Evolutionary conservation across 208 protist genomes (phyloP), one percentile per base, ranked within the genome.

Genomic region (Porcisia hertigi): DNA sequence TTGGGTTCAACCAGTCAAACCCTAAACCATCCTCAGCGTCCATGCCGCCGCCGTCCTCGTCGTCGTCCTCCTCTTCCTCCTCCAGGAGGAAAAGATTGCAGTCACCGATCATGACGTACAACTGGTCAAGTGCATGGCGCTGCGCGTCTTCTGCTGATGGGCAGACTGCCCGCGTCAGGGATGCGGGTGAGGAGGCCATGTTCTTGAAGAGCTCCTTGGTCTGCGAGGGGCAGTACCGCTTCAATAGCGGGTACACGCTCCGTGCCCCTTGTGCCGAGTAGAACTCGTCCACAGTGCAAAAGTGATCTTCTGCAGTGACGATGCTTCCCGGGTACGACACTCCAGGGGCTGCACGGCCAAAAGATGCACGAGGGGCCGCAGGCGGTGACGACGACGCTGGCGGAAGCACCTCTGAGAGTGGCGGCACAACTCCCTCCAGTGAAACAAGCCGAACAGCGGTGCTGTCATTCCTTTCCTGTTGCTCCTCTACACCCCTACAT

Each of bases 61-160:
- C 75, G 1, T 73, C 54, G 25, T 64, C 82, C 1, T 79, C 80
- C 7, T 69, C 60, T 1, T 76, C 63, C n/a, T 87, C 84, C 55
- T 78, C 82, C 39, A 93, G 79, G 43, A 96, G 55, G 65, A 98
- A 98, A 14, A 96, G 74, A 79, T 98, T 98, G 85, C 94, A 96
- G 77, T 98, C 96, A 1, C 96, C 96, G 57, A 96, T 82, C 92
- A 97, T 92, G 16, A 82, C 73, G 45, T 80, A 90, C 25, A 73
- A 43, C 54, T 73, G 73, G 18, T 49, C 64, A 6, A 52, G 55
- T 25, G 69, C 63, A 43, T 30, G 62, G 41, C 12, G 34, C 49
- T 39, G n/a, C 57, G 43, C 47, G 60, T 55, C 59, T 20, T 39
- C 47, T 39, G 11, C 36, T 43, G 16, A 18, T 49, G 43, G 20